Base-by-base conservation (phyloP, 805 yeast genomes). In the Saccharomycopsis capsularis region DNA sequence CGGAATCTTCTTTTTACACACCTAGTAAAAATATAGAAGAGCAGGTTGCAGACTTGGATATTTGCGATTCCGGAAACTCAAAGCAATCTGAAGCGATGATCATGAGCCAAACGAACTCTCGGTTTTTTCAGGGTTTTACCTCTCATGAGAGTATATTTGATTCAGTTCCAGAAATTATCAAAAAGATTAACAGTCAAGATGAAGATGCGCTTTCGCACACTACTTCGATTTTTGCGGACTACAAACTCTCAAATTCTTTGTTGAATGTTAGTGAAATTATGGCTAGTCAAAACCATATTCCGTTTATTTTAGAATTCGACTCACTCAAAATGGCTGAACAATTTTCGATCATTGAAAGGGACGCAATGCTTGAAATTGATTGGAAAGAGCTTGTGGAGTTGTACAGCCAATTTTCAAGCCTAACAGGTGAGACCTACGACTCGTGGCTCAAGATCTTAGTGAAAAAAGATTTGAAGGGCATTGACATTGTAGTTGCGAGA, bases 361-460 rank as follows among this genome's bases (percentile, higher is more conserved):
- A 93, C 63, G 76, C 89, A 39, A 64, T 90, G 21, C 74, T 78
- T 46, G 96, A 88, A 59, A 75, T 93, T 36, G 97, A 91, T 63
- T 91, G 98, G 97, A 82, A 80, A 58, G 96, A 88, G 56, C 71
- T 91, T 40, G 72, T 90, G 39, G 90, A 87, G 54, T 67, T 85
- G 54, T n/a, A 13, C 18, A 7, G n/a, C 21, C 11, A 27, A 35
- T 21, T 74, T 78, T 43, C 84, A 95, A 88, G 76, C 76, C 50
- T 77, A 76, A 51, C 78, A 79, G 32, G 63, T 84, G 42, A 75
- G 73, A 1, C 83, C 89, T 1, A 81, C 80, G 21, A 80, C 79
- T 55, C 85, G 93, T 93, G 99, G 99, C 67, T 89, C 24, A 83
- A 79, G 54, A 71, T 86, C 30, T 68, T 90, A 47, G 75, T 81